Base-by-base conservation (phyloP, 331 rosid genomes). In the Quercus tomentella region DNA sequence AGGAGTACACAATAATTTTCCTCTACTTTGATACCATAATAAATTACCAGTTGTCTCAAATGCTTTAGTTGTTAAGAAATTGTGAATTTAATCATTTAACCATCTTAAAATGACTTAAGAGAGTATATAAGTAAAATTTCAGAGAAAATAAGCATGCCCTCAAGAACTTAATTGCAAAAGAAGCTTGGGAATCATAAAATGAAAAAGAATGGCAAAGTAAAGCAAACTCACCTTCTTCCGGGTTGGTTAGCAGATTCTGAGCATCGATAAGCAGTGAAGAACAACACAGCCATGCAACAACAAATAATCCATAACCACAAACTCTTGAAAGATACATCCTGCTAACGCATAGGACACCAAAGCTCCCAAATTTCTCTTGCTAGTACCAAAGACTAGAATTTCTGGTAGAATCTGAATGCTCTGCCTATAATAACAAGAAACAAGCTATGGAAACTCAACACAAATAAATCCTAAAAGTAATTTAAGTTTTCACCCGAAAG, bases 171-270 rank as follows among this genome's bases (percentile, higher is more conserved):
- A 70, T 72, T 74, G 68, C 67, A 55, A 65, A 55, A 74, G 75
- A 23, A 18, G 15, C 66, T 22, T 35, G 55, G 20, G 70, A 55
- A 43, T 18, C 41, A 35, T 67, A 23, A 54, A 55, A 74, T 66
- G n/a, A 2, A 41, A 45, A 31, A 9, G 56, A 67, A 78, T 7
- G 54, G 35, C 6, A 35, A 61, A 61, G 49, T 21, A 12, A 22
- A 74, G 41, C 43, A 70, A 79, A 65, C 45, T 35, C 77, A 92
- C 97, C 94, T 91, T 92, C 97, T 17, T 7, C 75, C 3, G 88
- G 84, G 22, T 79, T 0, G 9, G 91, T 91, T 23, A 83, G 43
- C 33, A 28, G 7, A 21, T 60, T 12, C 79, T 85, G 84, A 4
- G 82, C 92, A 52, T 82, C 66, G 52, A 63, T 89, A 35, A 63